phyloP scores from a whole-genome alignment of 78 protist species.

The Speleostelium caveatum region DNA sequence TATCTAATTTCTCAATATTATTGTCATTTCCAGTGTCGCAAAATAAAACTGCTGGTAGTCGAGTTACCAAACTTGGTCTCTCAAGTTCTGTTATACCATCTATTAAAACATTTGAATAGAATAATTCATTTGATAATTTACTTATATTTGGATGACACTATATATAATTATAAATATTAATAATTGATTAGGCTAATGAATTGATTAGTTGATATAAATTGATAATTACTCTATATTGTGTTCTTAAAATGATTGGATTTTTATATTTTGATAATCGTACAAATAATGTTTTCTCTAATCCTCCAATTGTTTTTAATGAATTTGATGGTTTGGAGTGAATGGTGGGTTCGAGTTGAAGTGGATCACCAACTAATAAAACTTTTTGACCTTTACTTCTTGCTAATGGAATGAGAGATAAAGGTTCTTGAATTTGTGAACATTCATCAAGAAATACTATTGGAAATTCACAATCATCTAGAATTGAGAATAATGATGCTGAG shows the following conservation, averaged over 20 bases:
- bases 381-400: slow-evolving; percentile 20
- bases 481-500: slow-evolving; percentile 81
- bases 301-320: slow-evolving; percentile 1
- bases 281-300: slow-evolving; percentile 87
- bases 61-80: slow-evolving; percentile 39
- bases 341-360: slow-evolving; percentile 88
- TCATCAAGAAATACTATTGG: slow-evolving; percentile 88
- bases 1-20: slow-evolving; percentile 4
- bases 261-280: slow-evolving; percentile 57
- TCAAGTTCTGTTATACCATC: slow-evolving; percentile 67
- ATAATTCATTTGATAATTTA: slow-evolving; percentile 74
- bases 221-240: slow-evolving; percentile 92
- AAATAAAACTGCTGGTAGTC: slow-evolving; percentile 59
- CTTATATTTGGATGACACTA: slow-evolving; percentile 88
- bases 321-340: slow-evolving; percentile 39
- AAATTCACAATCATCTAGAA: slow-evolving; percentile 70
- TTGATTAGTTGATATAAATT: slow-evolving; percentile 7
- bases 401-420: slow-evolving; percentile 83
- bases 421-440: slow-evolving; percentile 88
- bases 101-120: slow-evolving; percentile 50
- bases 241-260: slow-evolving; percentile 67
- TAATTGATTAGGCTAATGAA: neutral
- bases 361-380: slow-evolving; percentile 89
- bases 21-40: neutral
- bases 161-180: no score